These are phyloP conservation scores for Cercophora scortea DNA, from an alignment of 495 filamentous ascomycete species.

Conservation along the genomic window DNA sequence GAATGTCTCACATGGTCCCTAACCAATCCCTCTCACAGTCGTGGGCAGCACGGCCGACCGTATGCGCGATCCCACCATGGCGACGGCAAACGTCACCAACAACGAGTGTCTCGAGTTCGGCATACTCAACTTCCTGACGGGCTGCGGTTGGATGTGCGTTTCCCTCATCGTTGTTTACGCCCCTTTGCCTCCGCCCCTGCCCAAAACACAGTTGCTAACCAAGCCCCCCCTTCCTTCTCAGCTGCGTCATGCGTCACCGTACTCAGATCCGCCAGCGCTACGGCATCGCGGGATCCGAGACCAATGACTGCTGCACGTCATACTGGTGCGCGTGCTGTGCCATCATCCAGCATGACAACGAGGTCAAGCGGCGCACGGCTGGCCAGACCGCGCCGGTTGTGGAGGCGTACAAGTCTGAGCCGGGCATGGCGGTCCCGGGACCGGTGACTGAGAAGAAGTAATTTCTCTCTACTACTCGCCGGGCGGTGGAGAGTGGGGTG, in stretches of 20 bases:
- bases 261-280: conserved; percentile 41
- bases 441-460: too few relatives aligned
- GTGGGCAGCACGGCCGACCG: conserved; percentile 40
- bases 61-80: conserved; percentile 33
- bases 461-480: too few relatives aligned
- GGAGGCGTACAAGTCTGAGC: not conserved
- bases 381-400: not conserved
- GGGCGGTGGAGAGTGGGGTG: too few relatives aligned
- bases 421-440: not conserved
- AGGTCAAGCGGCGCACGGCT: conserved; percentile 22
- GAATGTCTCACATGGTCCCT: not conserved
- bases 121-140: conserved; percentile 15
- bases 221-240: not conserved
- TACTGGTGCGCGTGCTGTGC: conserved; percentile 50
- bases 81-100: conserved; percentile 27
- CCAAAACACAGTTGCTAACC: not conserved
- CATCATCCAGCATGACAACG: conserved; percentile 48
- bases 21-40: conserved; percentile 9
- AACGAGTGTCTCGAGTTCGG: conserved; percentile 23
- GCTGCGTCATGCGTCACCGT: conserved; percentile 40
- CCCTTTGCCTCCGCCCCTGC: not conserved
- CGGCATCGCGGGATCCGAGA: conserved; percentile 38
- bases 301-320: conserved; percentile 38
- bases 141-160: conserved; percentile 3
- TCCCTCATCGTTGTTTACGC: not conserved